Evolutionary conservation across 78 protist genomes (phyloP), one percentile per base, ranked within the genome.

Genomic region (Tieghemostelium lacteum): DNA sequence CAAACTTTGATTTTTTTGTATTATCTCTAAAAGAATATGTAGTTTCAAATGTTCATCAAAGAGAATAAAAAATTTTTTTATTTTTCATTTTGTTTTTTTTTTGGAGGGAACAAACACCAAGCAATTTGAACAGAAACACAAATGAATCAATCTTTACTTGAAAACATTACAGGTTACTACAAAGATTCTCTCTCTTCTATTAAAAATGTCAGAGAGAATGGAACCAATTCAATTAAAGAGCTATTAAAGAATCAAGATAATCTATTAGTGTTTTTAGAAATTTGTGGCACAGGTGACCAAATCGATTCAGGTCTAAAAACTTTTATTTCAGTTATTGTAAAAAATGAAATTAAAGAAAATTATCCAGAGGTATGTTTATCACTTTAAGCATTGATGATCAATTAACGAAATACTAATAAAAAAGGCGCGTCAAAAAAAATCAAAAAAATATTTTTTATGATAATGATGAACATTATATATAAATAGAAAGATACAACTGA

Each of bases 311-410:
- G 28, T 19, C 29, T 64, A 20, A 49, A 66, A 31, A 14, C 19
- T 57, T 28, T 49, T 17, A 69, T 64, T 6, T 74, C 86, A 3
- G 80, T 76, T 33, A 5, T 14, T n/a, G 67, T 92, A 5, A 92
- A 92, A 77, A 92, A 92, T 54, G 34, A 37, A 29, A 58, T 80
- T 24, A 77, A 72, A 54, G 40, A 80, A 1, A 20, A 57, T 58
- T 92, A 24, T 33, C 5, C 14, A 5, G 3, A 3, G 16, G 7
- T 31, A 4, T 17, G 3, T 33, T 5, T 19, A 62, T 62, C 14
- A 19, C 5, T 6, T 4, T 31, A 12, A 12, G 10, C 52, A 45
- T 45, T 6, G 10, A 6, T 45, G 10, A 45, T 45, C 52, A 45
- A 45, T 45, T 14, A 45, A 45, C 52, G 52, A 45, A 45, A 14